phyloP scores from a whole-genome alignment of 2,329 filamentous ascomycete genomes.

The Colletotrichum navitas region DNA sequence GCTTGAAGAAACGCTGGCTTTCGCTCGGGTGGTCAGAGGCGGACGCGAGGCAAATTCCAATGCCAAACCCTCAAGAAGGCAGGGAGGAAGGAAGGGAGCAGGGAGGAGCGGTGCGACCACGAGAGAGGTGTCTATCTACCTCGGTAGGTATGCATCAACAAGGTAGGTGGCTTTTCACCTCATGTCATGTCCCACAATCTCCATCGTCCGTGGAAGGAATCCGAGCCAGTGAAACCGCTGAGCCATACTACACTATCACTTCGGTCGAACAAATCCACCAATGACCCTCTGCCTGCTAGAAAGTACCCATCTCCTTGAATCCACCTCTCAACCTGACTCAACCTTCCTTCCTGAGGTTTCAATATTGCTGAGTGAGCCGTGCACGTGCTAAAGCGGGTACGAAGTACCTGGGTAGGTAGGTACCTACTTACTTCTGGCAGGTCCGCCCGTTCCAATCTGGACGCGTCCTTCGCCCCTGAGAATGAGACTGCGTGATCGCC shows the following conservation, averaged over 20 bases:
- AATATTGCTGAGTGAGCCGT: not conserved
- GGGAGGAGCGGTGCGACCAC: not conserved
- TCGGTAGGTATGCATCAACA: not conserved
- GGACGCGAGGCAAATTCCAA: not conserved
- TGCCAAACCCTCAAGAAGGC: not conserved
- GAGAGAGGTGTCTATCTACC: not conserved
- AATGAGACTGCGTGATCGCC: slow-evolving; percentile 31
- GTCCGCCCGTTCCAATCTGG: not conserved
- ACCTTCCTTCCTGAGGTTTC: not conserved
- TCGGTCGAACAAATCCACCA: slow-evolving; percentile 18
- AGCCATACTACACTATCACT: slow-evolving; percentile 6
- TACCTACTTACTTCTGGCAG: not conserved
- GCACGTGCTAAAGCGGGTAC: not conserved
- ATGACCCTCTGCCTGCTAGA: slow-evolving; percentile 8
- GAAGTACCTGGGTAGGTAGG: not conserved
- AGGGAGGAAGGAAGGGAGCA: not conserved
- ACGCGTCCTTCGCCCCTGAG: not conserved
- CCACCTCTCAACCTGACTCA: slow-evolving; percentile 11
- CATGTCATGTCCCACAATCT: slow-evolving; percentile 4
- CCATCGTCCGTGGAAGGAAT: slow-evolving; percentile 6
- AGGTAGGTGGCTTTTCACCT: not conserved
- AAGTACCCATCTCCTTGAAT: not conserved
- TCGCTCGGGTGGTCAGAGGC: not conserved
- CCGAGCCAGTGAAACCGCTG: slow-evolving; percentile 38
- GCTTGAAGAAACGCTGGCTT: not conserved